phyloP scores from a whole-genome alignment of 2,329 filamentous ascomycete genomes.

The Aspergillus fumigatus region DNA sequence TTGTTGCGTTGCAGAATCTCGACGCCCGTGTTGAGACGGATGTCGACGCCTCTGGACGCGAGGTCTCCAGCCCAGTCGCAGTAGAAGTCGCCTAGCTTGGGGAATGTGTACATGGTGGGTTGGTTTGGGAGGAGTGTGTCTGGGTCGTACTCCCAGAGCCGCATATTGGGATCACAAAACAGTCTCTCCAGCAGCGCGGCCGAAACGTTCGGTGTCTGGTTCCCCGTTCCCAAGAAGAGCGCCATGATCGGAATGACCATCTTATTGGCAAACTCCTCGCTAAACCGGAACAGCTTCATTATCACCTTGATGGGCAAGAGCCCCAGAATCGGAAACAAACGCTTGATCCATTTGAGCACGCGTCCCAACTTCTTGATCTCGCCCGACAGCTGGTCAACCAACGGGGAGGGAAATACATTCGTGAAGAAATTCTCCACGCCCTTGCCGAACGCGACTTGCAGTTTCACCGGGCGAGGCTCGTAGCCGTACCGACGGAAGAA shows the following conservation, averaged over 20 bases:
- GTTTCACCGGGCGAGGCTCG: constrained; percentile 53
- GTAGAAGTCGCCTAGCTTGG: constrained; percentile 56
- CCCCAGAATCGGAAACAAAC: constrained; percentile 53
- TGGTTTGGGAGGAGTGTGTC: constrained; percentile 52
- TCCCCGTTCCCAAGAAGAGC: constrained; percentile 69
- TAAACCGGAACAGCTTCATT: constrained; percentile 65
- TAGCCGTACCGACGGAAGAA: constrained; percentile 57
- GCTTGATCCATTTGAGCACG: constrained; percentile 53
- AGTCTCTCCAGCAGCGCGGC: constrained; percentile 62
- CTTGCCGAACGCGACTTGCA: constrained; percentile 59
- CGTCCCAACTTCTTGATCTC: constrained; percentile 53
- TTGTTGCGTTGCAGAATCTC: constrained; percentile 47
- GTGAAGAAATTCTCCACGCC: constrained; percentile 56
- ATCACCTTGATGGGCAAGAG: constrained; percentile 59
- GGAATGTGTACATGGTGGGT: constrained; percentile 58
- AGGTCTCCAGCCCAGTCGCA: constrained; percentile 52
- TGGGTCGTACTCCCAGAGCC: constrained; percentile 56
- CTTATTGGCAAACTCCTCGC: constrained; percentile 64
- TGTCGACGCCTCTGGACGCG: constrained; percentile 49
- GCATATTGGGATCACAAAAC: constrained; percentile 56
- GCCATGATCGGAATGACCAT: constrained; percentile 69
- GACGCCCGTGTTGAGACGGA: constrained; percentile 40
- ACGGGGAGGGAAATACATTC: constrained; percentile 55
- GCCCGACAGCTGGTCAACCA: constrained; percentile 51
- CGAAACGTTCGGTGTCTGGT: constrained; percentile 68